Percentiles rank a stretch among this genome's conserved stretches.
These are phyloP conservation scores for Scytalidium sp. DNA, from an alignment of 2,329 filamentous ascomycete genomes.

Conservation along the genomic window DNA sequence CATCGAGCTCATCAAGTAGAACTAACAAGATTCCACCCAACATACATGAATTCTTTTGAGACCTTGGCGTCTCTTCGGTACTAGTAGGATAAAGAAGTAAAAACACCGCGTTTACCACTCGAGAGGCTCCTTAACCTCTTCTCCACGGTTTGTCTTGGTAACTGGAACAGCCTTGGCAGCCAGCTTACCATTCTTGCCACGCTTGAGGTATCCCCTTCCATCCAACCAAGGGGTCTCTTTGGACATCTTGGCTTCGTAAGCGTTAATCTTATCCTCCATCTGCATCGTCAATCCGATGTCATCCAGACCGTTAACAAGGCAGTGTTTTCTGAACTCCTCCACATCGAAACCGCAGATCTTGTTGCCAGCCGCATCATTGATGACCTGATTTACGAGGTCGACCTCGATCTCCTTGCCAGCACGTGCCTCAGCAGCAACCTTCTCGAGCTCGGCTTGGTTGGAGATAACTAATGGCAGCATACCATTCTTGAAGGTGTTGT, in stretches of 20 bases:
- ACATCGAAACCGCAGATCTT: constrained; percentile 79
- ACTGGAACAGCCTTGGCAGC: constrained; percentile 64
- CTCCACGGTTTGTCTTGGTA: constrained; percentile 84
- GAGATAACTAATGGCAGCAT: constrained; percentile 85
- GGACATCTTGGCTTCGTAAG: constrained; percentile 77
- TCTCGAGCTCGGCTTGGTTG: constrained; percentile 62
- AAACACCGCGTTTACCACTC: constrained; percentile 66
- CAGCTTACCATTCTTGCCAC: constrained; percentile 52
- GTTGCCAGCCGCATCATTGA: constrained; percentile 73
- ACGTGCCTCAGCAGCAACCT: constrained; percentile 72
- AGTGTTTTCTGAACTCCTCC: constrained; percentile 93
- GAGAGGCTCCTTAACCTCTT: constrained; percentile 78
- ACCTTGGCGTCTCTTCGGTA: neutral
- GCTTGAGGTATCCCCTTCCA: constrained; percentile 74
- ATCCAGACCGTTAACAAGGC: constrained; percentile 87
- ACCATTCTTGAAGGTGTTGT: constrained; percentile 99
- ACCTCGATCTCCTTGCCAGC: constrained; percentile 84
- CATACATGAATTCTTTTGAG: neutral
- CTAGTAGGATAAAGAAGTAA: neutral
- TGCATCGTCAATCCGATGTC: constrained; percentile 95
- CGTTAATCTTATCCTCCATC: constrained; percentile 81
- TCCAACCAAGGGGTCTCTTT: constrained; percentile 87
- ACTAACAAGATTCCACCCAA: neutral
- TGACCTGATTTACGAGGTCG: constrained; percentile 79
- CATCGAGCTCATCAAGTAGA: neutral